phyloP scores from a whole-genome alignment of 495 filamentous ascomycete genomes.

The Acidiella bohemica region DNA sequence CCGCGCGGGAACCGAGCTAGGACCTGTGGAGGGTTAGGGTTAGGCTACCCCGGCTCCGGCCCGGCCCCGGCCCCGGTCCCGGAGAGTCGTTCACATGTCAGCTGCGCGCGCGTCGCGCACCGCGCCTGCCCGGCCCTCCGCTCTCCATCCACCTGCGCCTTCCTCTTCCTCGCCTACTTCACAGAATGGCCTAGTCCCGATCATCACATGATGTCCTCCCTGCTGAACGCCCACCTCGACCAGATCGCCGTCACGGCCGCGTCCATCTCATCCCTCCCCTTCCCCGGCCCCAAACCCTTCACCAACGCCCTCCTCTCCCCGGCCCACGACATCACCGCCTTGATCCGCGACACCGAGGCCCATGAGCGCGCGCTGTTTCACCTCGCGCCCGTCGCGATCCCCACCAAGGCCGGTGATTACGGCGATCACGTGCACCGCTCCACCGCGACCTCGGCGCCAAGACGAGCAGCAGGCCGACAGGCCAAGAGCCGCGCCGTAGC shows the following conservation, averaged over 20 bases:
- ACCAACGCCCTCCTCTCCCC: conserved; percentile 82
- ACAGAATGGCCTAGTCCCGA: neutral
- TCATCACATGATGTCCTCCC: conserved; percentile 44
- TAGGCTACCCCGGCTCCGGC: too few species aligned
- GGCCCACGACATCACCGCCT: conserved; percentile 79
- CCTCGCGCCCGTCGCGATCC: conserved; percentile 51
- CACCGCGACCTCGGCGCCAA: neutral
- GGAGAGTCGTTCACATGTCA: too few species aligned
- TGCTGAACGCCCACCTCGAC: conserved; percentile 74
- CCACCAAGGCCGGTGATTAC: conserved; percentile 37
- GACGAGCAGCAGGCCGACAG: conserved; percentile 36
- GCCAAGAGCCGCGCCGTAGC: conserved; percentile 75
- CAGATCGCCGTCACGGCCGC: conserved; percentile 74
- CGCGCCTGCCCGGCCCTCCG: too few species aligned
- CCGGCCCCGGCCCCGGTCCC: too few species aligned
- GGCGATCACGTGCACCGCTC: conserved; percentile 32
- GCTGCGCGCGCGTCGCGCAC: too few species aligned
- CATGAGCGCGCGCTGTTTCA: conserved; percentile 95
- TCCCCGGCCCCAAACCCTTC: conserved; percentile 85
- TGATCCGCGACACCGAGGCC: conserved; percentile 89
- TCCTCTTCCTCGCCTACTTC: too few species aligned
- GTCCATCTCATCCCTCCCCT: conserved; percentile 74
- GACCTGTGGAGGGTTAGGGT: too few species aligned
- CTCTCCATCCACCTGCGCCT: too few species aligned
- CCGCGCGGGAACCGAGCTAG: too few species aligned